These are phyloP conservation scores for Magnaporthiopsis rhizophila DNA, from an alignment of 2,329 filamentous ascomycete genomes.

Conservation along the genomic window DNA sequence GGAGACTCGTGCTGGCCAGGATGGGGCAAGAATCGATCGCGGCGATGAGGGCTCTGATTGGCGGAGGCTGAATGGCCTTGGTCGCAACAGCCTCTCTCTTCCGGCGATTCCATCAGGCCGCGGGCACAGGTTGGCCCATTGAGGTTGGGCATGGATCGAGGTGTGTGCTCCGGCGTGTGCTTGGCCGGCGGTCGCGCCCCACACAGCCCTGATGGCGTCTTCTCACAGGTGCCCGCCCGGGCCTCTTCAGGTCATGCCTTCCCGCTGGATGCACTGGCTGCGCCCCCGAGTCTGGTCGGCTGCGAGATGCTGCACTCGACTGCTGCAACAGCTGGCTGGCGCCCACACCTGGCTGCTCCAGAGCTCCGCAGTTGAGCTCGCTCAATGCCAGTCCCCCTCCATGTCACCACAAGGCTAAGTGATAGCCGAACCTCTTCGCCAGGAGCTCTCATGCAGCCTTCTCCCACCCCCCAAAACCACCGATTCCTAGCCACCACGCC, in stretches of 20 bases:
- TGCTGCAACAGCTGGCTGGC: background rate
- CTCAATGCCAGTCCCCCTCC: background rate
- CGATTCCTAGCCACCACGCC: slow-evolving; percentile 3
- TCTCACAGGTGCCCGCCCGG: background rate
- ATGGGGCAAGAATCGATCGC: background rate
- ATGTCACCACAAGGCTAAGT: slow-evolving; percentile 8
- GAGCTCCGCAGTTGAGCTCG: background rate
- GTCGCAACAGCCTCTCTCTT: background rate
- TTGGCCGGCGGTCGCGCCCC: background rate
- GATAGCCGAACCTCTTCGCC: slow-evolving; percentile 7
- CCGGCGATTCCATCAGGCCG: background rate
- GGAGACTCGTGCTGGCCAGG: background rate
- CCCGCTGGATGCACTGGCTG: background rate
- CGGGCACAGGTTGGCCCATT: background rate
- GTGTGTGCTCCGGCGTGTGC: background rate
- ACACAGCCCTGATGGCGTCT: background rate
- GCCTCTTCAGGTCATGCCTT: background rate
- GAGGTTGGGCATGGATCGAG: background rate
- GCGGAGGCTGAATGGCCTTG: background rate
- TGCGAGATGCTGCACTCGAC: background rate
- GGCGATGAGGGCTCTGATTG: background rate
- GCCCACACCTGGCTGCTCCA: background rate
- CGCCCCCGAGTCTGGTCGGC: background rate
- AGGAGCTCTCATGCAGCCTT: slow-evolving; percentile 7
- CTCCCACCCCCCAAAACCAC: background rate